These are phyloP conservation scores for Leucogyrophana mollusca DNA, from an alignment of 768 basidiomycete genomes.

Conservation along the genomic window DNA sequence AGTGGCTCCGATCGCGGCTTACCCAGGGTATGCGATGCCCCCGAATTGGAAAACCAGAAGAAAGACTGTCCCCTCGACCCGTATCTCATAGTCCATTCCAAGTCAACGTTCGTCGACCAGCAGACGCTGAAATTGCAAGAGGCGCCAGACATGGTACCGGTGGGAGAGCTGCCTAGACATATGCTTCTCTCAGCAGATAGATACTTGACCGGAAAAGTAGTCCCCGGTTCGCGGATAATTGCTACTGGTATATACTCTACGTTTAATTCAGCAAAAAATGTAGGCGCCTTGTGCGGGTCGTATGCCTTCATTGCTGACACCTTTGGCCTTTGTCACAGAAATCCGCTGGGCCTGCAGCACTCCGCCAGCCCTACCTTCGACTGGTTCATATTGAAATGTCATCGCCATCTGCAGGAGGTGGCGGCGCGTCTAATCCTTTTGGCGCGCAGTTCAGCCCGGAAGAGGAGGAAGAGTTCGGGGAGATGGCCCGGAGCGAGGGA, in stretches of 20 bases:
- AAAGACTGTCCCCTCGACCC: conserved; percentile 97
- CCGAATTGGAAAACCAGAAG: conserved; percentile 75
- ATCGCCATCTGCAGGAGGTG: conserved; percentile 68
- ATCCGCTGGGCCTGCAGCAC: conserved; percentile 79
- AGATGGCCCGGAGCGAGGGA: conserved; percentile 83
- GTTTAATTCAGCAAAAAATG: conserved; percentile 85
- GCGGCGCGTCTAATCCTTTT: conserved; percentile 78
- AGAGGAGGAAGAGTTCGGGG: conserved; percentile 95
- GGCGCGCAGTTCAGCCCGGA: conserved; percentile 89
- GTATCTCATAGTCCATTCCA: conserved; percentile 92
- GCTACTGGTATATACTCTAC: conserved; percentile 98
- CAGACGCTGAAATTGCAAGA: conserved; percentile 97
- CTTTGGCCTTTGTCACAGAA: conserved; percentile 42
- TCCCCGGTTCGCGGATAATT: conserved; percentile 93
- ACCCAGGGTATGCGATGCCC: conserved; percentile 85
- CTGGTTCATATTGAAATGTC: conserved; percentile 91
- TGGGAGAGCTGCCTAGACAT: conserved; percentile 95
- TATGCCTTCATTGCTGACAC: neutral
- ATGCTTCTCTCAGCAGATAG: conserved; percentile 91
- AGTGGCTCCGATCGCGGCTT: conserved; percentile 82
- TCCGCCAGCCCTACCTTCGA: conserved; percentile 93
- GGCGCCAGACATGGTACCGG: conserved; percentile 99
- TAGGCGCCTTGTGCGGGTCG: conserved; percentile 29
- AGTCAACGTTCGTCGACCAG: conserved; percentile 93
- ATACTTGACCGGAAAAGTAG: conserved; percentile 88